Conservation (phyloP, 805 yeast genomes). For the Tetrapisispora nanseiensis region DNA sequence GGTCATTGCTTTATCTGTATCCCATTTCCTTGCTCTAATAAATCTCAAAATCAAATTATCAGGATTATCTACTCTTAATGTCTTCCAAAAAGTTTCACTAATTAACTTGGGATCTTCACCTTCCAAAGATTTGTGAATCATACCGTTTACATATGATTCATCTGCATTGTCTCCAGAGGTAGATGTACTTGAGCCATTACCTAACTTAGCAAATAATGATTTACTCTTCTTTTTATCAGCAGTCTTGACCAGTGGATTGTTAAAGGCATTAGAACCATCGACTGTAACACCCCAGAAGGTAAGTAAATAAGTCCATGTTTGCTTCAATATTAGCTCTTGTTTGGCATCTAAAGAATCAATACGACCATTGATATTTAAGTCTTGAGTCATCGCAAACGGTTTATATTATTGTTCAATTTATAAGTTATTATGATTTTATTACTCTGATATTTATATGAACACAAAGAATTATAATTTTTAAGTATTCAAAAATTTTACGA, state of each 20-base stretch:
- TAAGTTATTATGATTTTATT: background rate
- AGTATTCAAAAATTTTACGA: too few relatives aligned
- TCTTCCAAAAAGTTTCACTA: constrained; percentile 45
- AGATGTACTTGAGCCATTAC: constrained; percentile 3
- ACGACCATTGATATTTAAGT: constrained; percentile 8
- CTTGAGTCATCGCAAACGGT: background rate
- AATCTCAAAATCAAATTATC: constrained; percentile 72
- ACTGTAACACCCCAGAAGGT: constrained; percentile 47
- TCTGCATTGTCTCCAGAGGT: constrained; percentile 8
- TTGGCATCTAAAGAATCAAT: constrained; percentile 34
- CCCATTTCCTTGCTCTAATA: constrained; percentile 81
- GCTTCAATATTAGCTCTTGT: constrained; percentile 57
- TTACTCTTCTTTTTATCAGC: background rate
- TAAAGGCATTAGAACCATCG: constrained; percentile 19
- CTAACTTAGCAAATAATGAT: constrained; percentile 1
- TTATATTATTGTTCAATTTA: background rate
- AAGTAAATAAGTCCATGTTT: constrained; percentile 58
- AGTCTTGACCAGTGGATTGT: background rate
- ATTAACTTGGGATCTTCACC: constrained; percentile 43
- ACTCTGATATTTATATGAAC: too few relatives aligned
- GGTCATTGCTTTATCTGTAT: constrained; percentile 51
- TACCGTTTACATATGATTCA: constrained; percentile 16
- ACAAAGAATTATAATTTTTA: too few relatives aligned
- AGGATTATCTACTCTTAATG: constrained; percentile 67
- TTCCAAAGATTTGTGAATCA: constrained; percentile 41